Base-by-base conservation (phyloP, 1,139 yeast species). In the Torulaspora globosa region DNA sequence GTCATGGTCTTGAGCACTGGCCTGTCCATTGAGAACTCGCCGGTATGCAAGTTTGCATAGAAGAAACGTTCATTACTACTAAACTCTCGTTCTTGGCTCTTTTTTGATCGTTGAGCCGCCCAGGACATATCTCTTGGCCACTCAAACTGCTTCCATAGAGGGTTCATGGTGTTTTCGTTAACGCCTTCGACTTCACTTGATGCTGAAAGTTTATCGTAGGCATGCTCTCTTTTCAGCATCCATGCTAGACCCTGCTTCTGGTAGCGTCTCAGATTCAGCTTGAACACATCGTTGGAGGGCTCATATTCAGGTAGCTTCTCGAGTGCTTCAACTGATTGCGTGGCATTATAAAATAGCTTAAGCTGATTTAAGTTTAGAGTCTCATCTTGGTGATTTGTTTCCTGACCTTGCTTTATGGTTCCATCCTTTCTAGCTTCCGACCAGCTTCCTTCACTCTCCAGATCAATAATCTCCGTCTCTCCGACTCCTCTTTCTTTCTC, bases 241-340 rank as follows among this genome's bases (percentile, higher is more conserved):
- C 96, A 87, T 2, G 88, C 78, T 24, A 87, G 67, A 0, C 95
- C 95, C 54, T 82, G 86, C 51, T 76, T 79, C 64, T 89, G 97
- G 61, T 89, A 89, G 1, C 78, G 75, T 46, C 95, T 70, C 43
- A 89, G 67, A 1, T 68, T 68, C 46, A 87, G 54, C 6, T 70
- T 70, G 56, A 88, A 85, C 24, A 82, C 73, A 5, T 67, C 68
- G 1, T 52, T 47, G 0, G 84, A 76, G 0, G 96, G 95, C 5
- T 79, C 78, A 0, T 82, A 72, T 53, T 81, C 86, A 0, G 86
- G 84, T 33, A 87, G 71, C 19, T 62, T 61, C 14, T 67, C 58
- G 43, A 72, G 64, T 14, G 67, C 63, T 32, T 70, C 71, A 50
- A 74, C 66, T 38, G 79, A 76, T 55, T 82, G 84, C 16, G 88